Evolutionary conservation across 345 rosid species (phyloP).

Genomic region (Citropsis articulata): DNA sequence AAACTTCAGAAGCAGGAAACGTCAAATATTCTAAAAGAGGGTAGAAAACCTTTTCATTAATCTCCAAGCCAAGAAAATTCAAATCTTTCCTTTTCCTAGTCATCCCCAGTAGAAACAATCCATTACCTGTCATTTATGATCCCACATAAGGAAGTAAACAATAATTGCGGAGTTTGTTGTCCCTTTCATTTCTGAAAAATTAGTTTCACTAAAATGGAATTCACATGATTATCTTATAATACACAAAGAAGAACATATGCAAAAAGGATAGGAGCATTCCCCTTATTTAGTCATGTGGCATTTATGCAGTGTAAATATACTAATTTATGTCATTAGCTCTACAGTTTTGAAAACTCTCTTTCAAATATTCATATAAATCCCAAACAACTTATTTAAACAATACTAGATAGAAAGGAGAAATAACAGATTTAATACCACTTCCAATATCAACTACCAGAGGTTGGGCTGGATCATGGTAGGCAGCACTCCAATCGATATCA

Average conservation of each 20-base stretch:
- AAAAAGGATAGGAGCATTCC: not conserved
- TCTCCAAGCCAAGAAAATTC: conserved; percentile 71
- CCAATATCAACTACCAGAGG: conserved; percentile 74
- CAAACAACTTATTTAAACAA: conserved; percentile 1
- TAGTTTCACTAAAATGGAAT: not conserved
- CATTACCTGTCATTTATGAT: conserved; percentile 45
- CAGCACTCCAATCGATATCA: conserved; percentile 49
- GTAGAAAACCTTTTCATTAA: conserved; percentile 49
- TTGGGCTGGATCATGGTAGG: conserved; percentile 36
- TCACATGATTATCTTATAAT: not conserved
- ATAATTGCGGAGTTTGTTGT: not conserved
- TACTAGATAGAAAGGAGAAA: not conserved
- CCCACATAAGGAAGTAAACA: conserved; percentile 3
- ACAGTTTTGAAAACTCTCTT: not conserved
- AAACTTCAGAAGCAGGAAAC: conserved; percentile 9
- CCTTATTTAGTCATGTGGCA: not conserved
- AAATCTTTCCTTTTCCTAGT: conserved; percentile 46
- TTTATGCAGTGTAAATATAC: not conserved
- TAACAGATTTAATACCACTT: conserved; percentile 43
- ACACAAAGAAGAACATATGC: not conserved
- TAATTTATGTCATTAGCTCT: conserved; percentile 1
- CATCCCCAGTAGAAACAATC: conserved; percentile 61
- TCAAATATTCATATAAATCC: not conserved
- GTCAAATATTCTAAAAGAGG: not conserved
- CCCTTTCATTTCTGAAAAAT: not conserved